Base-by-base conservation (phyloP, 148 eudicot genomes). In the Camellia lanceoleosa region DNA sequence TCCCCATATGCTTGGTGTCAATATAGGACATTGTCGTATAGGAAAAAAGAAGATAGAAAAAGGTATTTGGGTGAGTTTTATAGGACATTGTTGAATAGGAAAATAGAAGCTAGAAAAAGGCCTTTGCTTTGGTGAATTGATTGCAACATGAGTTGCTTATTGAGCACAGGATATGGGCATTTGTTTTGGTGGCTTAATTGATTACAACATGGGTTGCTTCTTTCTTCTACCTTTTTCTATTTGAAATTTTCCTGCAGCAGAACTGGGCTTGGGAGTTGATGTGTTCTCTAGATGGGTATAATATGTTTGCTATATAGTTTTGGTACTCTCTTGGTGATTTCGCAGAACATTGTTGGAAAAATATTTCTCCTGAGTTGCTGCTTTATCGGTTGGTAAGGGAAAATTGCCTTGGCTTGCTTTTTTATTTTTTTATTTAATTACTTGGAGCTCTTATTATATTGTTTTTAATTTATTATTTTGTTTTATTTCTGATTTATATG, bases 341-440 rank as follows among this genome's bases (percentile, higher is more conserved):
- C 87, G 87, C 92, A 74, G 95, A 89, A 85, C 98, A 82, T 85
- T 82, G 88, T 71, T 83, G 88, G 88, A 87, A 71, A 77, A 86
- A 77, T 86, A 79, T 86, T 84, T 88, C 86, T 82, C 82, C 91
- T 87, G 86, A 85, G 86, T 86, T 89, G 97, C 98, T 86, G 94
- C 92, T 86, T 85, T 86, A 64, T 66, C 83, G 70, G 88, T 92
- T 89, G 89, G 97, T 94, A 91, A 96, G 97, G 89, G 88, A 84
- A 83, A 90, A 82, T 82, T 82, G 91, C 85, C 85, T 85, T 86
- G 85, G 88, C 82, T 79, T 81, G 86, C 76, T 88, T 23, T 81
- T 82, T 71, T 30, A 30, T 30, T 30, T 30, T 30, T 30, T 30
- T 30, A 30, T 30, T 30, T 30, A 30, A 30, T 86, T 79, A 80